Conservation (phyloP, 352 stramenopile genomes). For the Pythium folliculosum region DNA sequence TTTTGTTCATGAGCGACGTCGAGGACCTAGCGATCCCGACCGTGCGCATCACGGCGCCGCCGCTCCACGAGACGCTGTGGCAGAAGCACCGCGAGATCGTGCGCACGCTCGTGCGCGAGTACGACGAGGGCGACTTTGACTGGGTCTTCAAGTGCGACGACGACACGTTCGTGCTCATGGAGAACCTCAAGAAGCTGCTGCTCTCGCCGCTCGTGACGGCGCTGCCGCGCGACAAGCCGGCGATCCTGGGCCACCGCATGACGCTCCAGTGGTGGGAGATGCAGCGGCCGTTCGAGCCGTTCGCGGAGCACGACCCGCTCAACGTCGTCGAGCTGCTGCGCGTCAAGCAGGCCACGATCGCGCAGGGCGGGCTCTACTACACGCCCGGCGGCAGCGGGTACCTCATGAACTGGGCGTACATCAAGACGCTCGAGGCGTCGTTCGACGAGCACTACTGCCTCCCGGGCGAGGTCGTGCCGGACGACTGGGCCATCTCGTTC, state of each 20-base stretch:
- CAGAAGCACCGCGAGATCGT: constrained; percentile 87
- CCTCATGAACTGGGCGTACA: constrained; percentile 82
- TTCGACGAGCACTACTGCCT: constrained; percentile 81
- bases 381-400: constrained; percentile 81
- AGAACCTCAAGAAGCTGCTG: constrained; percentile 82
- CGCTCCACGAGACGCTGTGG: constrained; percentile 77
- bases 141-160: constrained; percentile 90
- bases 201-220: constrained; percentile 46
- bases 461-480: constrained; percentile 64
- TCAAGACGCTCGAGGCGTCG: constrained; percentile 62
- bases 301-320: constrained; percentile 61
- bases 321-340: constrained; percentile 52
- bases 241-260: constrained; percentile 82
- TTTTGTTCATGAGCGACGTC: constrained; percentile 87
- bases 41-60: constrained; percentile 61
- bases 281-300: constrained; percentile 68
- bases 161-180: constrained; percentile 85
- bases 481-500: constrained; percentile 89
- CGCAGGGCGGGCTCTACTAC: constrained; percentile 75
- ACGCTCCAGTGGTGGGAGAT: constrained; percentile 88
- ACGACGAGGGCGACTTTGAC: constrained; percentile 63
- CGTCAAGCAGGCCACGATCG: constrained; percentile 48
- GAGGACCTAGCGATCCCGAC: constrained; percentile 66
- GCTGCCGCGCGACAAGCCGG: constrained; percentile 40
- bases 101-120: constrained; percentile 68